These are phyloP conservation scores for Neofusicoccum parvum DNA, from an alignment of 2,329 filamentous ascomycete genomes.

Conservation along the genomic window DNA sequence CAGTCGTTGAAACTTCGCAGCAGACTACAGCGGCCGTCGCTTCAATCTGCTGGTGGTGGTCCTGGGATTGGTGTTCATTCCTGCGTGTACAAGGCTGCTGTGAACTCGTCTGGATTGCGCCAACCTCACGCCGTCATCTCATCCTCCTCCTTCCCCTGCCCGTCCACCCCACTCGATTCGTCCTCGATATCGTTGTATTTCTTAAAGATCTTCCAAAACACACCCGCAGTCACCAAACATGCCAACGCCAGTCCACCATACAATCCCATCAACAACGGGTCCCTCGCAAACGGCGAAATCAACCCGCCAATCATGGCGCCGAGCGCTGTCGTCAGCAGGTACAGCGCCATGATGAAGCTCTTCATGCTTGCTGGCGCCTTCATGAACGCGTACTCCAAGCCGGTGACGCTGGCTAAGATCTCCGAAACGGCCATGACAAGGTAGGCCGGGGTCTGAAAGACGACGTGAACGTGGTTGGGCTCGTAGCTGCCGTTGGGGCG, in stretches of 20 bases:
- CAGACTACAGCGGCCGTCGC: no score
- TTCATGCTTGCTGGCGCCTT: conserved; percentile 52
- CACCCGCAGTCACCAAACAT: conserved; percentile 51
- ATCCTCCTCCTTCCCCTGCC: conserved; percentile 1
- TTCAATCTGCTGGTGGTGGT: no score
- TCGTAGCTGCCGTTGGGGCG: conserved; percentile 31
- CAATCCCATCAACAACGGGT: conserved; percentile 69
- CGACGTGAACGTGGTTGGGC: conserved; percentile 49
- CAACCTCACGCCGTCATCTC: background rate
- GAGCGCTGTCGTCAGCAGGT: conserved; percentile 61
- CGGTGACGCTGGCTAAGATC: conserved; percentile 51
- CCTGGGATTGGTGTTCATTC: no score
- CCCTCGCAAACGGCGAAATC: conserved; percentile 60
- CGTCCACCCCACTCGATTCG: background rate
- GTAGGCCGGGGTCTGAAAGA: conserved; percentile 49
- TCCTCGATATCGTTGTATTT: conserved; percentile 6
- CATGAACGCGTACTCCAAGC: conserved; percentile 51
- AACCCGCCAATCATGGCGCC: conserved; percentile 64
- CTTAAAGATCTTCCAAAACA: conserved; percentile 58
- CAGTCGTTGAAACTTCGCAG: no score
- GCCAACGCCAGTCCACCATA: conserved; percentile 60
- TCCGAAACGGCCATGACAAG: conserved; percentile 49
- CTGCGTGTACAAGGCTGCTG: background rate
- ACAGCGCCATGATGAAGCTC: conserved; percentile 57
- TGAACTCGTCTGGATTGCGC: no score